Evolutionary conservation across 1,284 basidiomycete species (phyloP).

Genomic region (Tilletia indica): DNA sequence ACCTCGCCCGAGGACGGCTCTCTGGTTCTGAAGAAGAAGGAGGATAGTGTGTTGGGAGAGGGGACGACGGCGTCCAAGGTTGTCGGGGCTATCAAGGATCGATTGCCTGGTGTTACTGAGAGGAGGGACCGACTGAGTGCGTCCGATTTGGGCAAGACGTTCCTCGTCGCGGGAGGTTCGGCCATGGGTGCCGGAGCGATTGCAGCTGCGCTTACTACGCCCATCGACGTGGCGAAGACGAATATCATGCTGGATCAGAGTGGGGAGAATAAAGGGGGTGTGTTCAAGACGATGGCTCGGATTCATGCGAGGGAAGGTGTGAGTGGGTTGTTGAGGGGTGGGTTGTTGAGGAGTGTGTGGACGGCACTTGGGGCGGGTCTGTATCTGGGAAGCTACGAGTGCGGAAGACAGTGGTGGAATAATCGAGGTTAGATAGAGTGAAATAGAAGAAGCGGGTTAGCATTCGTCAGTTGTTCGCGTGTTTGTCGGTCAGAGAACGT

Average conservation of each 20-base stretch:
- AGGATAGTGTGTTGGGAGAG: conserved; percentile 28
- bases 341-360: conserved; percentile 40
- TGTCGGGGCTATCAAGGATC: conserved; percentile 15
- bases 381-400: conserved; percentile 46
- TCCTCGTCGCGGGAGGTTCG: conserved; percentile 12
- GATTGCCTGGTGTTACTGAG: background rate
- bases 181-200: conserved; percentile 31
- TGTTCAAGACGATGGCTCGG: conserved; percentile 31
- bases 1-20: conserved; percentile 16
- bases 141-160: conserved; percentile 6
- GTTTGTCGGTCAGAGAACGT: too few relatives aligned
- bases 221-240: conserved; percentile 46
- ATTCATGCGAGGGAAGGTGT: conserved; percentile 37
- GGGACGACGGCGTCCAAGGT: conserved; percentile 25
- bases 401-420: conserved; percentile 46
- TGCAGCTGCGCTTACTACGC: conserved; percentile 37
- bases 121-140: background rate
- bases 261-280: conserved; percentile 22
- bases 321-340: conserved; percentile 39
- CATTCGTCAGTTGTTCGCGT: too few relatives aligned
- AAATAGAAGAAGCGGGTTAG: too few relatives aligned
- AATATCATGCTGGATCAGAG: conserved; percentile 36
- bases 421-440: background rate
- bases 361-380: conserved; percentile 49
- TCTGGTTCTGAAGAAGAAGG: conserved; percentile 1